Evolutionary conservation across 192 early-diverging fungal species (phyloP), one percentile per base, ranked within the genome.

Genomic region (Dissophora globulifera): DNA sequence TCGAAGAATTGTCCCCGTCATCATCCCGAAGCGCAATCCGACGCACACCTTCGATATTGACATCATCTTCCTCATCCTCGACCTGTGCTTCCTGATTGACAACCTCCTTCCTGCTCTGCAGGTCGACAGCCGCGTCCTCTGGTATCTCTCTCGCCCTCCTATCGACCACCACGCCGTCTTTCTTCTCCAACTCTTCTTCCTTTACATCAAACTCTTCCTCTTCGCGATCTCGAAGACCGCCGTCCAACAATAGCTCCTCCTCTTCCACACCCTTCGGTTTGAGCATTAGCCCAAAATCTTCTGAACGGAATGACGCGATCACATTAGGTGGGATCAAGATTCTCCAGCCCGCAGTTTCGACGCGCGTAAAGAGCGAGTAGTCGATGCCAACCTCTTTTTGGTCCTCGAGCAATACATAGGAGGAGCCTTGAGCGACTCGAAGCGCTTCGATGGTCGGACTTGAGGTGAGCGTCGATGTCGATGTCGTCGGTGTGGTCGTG

Each of bases 321-420:
- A 76, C 72, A 35, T 66, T 76, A 0, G 72, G 72, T 13, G 72
- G 72, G 47, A 76, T 76, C 64, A 76, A 66, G 45, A 76, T 76
- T 26, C 72, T 58, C 72, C 72, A 76, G 0, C 72, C 63, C 0
- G 72, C 72, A 0, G 72, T 76, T 31, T 76, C 72, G 13, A 76
- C 72, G 16, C 72, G 40, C 4, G 72, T 76, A 43, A 76, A 76
- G 13, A 60, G 22, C 0, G 72, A 76, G 33, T 76, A 76, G n/a
- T 76, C 72, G 42, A 76, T 56, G 1, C 72, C 72, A 23, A 76
- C 40, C 38, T 66, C 62, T 40, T 76, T 66, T 29, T 76, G 72
- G 13, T 76, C 72, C 23, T 76, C 72, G 0, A 76, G 43, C 27
- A 56, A 10, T 1, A 50, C 63, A 41, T 67, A 76, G 0, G 63